These are phyloP conservation scores for Colletotrichum incanum DNA, from an alignment of 2,329 filamentous ascomycete genomes.

Conservation along the genomic window DNA sequence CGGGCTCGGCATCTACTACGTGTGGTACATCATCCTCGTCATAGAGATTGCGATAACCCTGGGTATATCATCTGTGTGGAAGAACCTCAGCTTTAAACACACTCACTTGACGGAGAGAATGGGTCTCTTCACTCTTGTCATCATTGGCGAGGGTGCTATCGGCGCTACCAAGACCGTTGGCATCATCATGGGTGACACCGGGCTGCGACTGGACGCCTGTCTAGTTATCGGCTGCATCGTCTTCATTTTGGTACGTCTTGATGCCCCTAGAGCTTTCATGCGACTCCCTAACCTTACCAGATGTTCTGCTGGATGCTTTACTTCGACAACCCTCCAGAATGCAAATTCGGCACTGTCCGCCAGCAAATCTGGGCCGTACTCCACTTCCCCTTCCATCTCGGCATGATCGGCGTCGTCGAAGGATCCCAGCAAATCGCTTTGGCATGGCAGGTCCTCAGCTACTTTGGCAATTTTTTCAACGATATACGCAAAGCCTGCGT, in stretches of 20 bases:
- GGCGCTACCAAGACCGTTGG: slow-evolving; percentile 63
- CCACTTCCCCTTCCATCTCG: slow-evolving; percentile 71
- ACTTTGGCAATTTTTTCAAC: slow-evolving; percentile 27
- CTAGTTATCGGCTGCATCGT: slow-evolving; percentile 35
- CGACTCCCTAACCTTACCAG: background rate
- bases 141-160: slow-evolving; percentile 72
- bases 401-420: slow-evolving; percentile 70
- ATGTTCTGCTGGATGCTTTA: slow-evolving; percentile 68
- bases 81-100: slow-evolving; percentile 68
- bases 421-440: slow-evolving; percentile 63
- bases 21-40: slow-evolving; percentile 66
- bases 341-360: slow-evolving; percentile 64
- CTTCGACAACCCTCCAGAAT: slow-evolving; percentile 69
- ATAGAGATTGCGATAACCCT: slow-evolving; percentile 64
- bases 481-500: slow-evolving; percentile 27
- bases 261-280: rapidly evolving
- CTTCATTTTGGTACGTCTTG: slow-evolving; percentile 39
- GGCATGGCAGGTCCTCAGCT: slow-evolving; percentile 36
- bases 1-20: slow-evolving; percentile 56
- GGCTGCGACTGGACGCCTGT: slow-evolving; percentile 23
- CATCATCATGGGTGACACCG: slow-evolving; percentile 40
- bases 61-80: slow-evolving; percentile 63
- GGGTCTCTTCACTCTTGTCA: slow-evolving; percentile 72
- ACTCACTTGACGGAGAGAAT: slow-evolving; percentile 73
- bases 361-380: slow-evolving; percentile 67